Base-by-base conservation (phyloP, 495 filamentous ascomycete genomes). In the Niebla homalea region DNA sequence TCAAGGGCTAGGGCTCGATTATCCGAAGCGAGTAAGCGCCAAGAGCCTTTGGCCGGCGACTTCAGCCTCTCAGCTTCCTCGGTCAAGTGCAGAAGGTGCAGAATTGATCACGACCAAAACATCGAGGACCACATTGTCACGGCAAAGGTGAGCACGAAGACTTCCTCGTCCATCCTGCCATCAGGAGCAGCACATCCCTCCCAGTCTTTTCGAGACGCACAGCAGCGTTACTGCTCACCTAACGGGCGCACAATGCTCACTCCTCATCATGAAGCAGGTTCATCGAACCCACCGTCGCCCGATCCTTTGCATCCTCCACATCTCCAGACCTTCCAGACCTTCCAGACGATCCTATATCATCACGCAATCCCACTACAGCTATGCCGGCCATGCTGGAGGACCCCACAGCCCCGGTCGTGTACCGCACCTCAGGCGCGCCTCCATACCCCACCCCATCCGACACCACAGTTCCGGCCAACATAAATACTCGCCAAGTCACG, bases 361-460 rank as follows among this genome's bases (percentile, higher is more conserved):
- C 16, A 19, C 16, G 23, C 25, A 35, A 12, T 12, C 15, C 22
- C 20, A 11, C 29, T 53, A 62, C 54, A 63, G 63, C 18, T 53
- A 95, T 95, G 89, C 87, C 88, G 50, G 85, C 87, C 53, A 85
- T 87, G 67, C 79, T 90, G 60, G 86, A 89, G 57, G 88, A 94
- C 61, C 81, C 85, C 23, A 76, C 70, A 37, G 61, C 66, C 36
- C 64, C 66, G 29, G 52, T 68, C 46, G 58, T 67, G 50, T 61
- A 69, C 61, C 78, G 83, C 35, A 70, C 75, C 7, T 79, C 79
- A 49, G 83, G 83, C 23, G 68, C 66, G 15, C 58, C 69, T 15
- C 83, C 83, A 10, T 85, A 72, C 56, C 83, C 87, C 54, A 70
- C 79, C 20, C 74, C 79, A 38, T 62, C 67, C 60, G 60, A 75